These are phyloP conservation scores for Teratosphaeria epicoccoides DNA, from an alignment of 2,329 filamentous ascomycete species.

Conservation along the genomic window DNA sequence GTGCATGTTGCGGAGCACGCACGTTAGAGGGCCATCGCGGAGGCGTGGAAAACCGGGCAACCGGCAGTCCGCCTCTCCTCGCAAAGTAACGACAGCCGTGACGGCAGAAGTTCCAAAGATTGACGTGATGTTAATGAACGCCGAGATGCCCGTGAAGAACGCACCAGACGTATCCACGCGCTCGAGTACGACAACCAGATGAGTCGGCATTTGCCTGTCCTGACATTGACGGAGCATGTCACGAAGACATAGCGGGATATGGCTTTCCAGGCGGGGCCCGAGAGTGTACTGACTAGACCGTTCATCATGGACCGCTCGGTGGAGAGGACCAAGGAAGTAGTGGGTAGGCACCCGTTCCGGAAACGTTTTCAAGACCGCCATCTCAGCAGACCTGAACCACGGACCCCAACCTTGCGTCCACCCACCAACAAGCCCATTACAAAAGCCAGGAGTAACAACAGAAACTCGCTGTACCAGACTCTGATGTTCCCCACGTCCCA, in stretches of 20 bases:
- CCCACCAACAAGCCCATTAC: neutral
- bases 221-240: slow-evolving; percentile 17
- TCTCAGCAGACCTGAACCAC: neutral
- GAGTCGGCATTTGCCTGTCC: slow-evolving; percentile 11
- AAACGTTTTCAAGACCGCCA: neutral
- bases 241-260: slow-evolving; percentile 10
- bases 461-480: neutral
- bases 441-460: neutral
- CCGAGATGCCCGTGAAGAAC: slow-evolving; percentile 20
- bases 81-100: neutral
- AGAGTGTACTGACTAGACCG: slow-evolving; percentile 16
- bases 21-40: slow-evolving; percentile 17
- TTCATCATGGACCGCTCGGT: slow-evolving; percentile 16
- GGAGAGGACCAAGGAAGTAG: neutral
- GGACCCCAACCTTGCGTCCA: neutral
- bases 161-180: slow-evolving; percentile 13
- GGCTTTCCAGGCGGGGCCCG: slow-evolving; percentile 14
- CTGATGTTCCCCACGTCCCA: neutral
- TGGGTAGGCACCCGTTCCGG: neutral
- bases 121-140: slow-evolving; percentile 16
- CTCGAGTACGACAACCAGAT: slow-evolving; percentile 9
- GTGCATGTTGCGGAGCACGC: slow-evolving; percentile 17
- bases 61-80: slow-evolving; percentile 3
- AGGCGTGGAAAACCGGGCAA: slow-evolving; percentile 9
- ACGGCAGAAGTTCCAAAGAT: slow-evolving; percentile 3